Evolutionary conservation across 495 filamentous ascomycete genomes (phyloP), one percentile per base, ranked within the genome.

Genomic region (Aspergillus conjunctus): DNA sequence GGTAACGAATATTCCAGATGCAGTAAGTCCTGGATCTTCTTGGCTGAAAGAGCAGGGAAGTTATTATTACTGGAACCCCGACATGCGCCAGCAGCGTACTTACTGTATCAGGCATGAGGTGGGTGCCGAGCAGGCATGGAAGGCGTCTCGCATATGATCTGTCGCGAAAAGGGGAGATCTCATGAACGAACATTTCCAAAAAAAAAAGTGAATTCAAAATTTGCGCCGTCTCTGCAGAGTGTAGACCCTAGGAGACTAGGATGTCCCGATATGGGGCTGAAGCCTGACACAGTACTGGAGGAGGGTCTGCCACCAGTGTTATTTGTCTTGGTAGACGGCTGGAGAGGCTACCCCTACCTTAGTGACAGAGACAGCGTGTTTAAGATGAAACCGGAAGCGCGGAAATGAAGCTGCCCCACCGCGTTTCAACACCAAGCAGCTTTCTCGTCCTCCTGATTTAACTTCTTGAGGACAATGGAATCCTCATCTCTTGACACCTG

Each of bases 381-480:
- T 45, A 54, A 61, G 61, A 61, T 67, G 65, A 67, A 63, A 67
- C 65, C 65, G 65, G 61, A 60, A 61, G 55, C 50, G 34, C 59
- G 65, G 58, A 61, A 66, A 21, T 17, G 8, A 37, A 53, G 56
- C 18, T 49, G 57, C 32, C 52, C 58, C 65, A 61, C 54, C 51
- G 45, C 43, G 51, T 60, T 60, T 60, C 43, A 54, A 49, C n/a
- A 49, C 18, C 37, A 54, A n/a, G 49, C 37, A 18, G 30, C 51
- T 22, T 41, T 53, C 41, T 48, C 34, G 11, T 11, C 37, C 37
- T 8, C 37, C 12, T 41, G 11, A 41, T 14, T 41, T 41, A 41
- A 41, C 37, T 41, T 41, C 15, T n/a, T n/a, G 15, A 14, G 37
- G 37, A n/a, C 37, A n/a, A 41, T 41, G 37, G 11, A 41, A 41